phyloP scores from a whole-genome alignment of 2,329 filamentous ascomycete genomes.

The Paracoccidioides brasiliensis region DNA sequence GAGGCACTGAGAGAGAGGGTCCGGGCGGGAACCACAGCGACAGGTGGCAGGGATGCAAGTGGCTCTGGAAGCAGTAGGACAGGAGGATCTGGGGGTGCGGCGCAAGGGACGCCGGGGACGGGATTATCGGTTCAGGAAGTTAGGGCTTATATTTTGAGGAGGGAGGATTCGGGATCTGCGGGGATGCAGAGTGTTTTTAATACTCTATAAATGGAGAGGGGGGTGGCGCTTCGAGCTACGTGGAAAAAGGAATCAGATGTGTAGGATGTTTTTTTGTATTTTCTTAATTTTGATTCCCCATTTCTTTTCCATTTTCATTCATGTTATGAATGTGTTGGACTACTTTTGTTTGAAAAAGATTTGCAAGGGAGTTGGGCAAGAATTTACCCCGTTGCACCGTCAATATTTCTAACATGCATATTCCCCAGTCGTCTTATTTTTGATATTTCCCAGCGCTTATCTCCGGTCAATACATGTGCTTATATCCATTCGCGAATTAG shows the following conservation, averaged over 20 bases:
- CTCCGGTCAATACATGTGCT: too few species aligned
- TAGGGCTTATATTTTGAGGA: slow-evolving; percentile 67
- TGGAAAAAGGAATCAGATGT: too few species aligned
- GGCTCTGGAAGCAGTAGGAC: slow-evolving; percentile 34
- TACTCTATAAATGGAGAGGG: slow-evolving; percentile 36
- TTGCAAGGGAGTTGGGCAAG: background rate
- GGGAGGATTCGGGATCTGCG: slow-evolving; percentile 69
- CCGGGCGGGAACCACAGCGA: slow-evolving; percentile 38
- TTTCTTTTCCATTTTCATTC: background rate
- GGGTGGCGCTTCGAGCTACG: background rate
- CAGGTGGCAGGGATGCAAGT: slow-evolving; percentile 22
- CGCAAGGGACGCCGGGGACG: slow-evolving; percentile 44
- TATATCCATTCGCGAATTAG: too few species aligned
- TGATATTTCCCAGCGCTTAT: too few species aligned
- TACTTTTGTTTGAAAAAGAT: background rate
- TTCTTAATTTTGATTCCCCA: background rate
- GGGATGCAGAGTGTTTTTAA: slow-evolving; percentile 75
- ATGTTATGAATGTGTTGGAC: background rate
- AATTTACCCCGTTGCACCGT: too few species aligned
- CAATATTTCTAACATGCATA: too few species aligned
- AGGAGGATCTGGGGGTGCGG: slow-evolving; percentile 24
- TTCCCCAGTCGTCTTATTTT: too few species aligned
- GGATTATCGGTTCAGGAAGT: slow-evolving; percentile 39
- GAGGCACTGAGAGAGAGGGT: slow-evolving; percentile 62
- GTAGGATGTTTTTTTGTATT: background rate